A percentile compares a stretch with the other conserved stretches of the same genome.
phyloP scores from a whole-genome alignment of 2,329 filamentous ascomycete genomes.

The Xylariaceae sp. region DNA sequence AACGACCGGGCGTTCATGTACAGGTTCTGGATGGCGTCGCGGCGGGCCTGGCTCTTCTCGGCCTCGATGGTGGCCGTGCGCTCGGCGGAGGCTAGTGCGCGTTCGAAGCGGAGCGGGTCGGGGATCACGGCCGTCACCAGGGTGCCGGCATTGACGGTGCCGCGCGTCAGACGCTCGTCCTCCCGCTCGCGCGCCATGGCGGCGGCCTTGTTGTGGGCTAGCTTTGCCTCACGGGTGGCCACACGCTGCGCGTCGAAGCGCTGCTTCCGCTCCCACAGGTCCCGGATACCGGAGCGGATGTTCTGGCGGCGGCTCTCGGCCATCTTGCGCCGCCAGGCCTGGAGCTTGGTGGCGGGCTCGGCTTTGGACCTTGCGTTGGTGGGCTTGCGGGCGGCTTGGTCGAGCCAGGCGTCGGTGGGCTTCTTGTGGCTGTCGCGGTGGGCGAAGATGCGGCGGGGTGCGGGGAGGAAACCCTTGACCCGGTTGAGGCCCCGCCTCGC shows the following conservation, averaged over 20 bases:
- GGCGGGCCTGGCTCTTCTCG: slow-evolving; percentile 55
- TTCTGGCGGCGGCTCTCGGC: slow-evolving; percentile 68
- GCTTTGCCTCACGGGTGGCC: slow-evolving; percentile 43
- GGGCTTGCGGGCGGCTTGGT: slow-evolving; percentile 54
- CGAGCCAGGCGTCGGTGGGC: slow-evolving; percentile 56
- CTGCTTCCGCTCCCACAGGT: slow-evolving; percentile 64
- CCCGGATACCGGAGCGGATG: slow-evolving; percentile 64
- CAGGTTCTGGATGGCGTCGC: slow-evolving; percentile 73
- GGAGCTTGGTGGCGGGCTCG: slow-evolving; percentile 36
- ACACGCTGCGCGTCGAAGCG: slow-evolving; percentile 36
- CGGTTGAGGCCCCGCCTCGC: slow-evolving; percentile 38
- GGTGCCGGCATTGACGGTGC: slow-evolving; percentile 56
- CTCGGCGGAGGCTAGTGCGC: slow-evolving; percentile 42
- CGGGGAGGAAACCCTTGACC: slow-evolving; percentile 75
- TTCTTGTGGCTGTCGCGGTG: slow-evolving; percentile 56
- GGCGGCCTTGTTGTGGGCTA: slow-evolving; percentile 43
- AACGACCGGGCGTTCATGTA: slow-evolving; percentile 87
- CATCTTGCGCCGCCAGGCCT: slow-evolving; percentile 68
- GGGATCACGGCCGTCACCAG: slow-evolving; percentile 49
- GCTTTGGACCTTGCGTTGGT: slow-evolving; percentile 35
- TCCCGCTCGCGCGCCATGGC: slow-evolving; percentile 63
- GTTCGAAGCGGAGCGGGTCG: slow-evolving; percentile 59
- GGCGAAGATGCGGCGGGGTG: slow-evolving; percentile 76
- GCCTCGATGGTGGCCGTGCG: slow-evolving; percentile 43
- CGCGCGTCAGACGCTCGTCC: slow-evolving; percentile 72